These are phyloP conservation scores for Brasilioporus rufonigricans DNA, from an alignment of 768 basidiomycete species.

Conservation along the genomic window DNA sequence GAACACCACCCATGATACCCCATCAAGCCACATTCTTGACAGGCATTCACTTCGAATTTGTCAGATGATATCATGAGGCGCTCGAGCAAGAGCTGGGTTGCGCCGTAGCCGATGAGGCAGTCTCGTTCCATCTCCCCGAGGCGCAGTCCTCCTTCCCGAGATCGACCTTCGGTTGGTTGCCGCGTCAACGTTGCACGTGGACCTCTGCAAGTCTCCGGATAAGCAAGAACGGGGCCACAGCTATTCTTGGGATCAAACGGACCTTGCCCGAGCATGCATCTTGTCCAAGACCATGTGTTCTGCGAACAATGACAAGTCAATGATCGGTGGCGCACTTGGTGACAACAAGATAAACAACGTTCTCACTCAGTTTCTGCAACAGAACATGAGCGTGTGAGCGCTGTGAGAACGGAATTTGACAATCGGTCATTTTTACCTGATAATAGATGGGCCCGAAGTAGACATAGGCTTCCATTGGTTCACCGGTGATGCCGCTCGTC, in stretches of 20 bases:
- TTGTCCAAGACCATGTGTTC: constrained; percentile 99
- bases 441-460: constrained; percentile 99
- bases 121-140: constrained; percentile 99
- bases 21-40: constrained; percentile 91
- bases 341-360: neutral
- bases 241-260: constrained; percentile 23
- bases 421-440: constrained; percentile 53
- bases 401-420: constrained; percentile 1
- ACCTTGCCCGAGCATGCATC: constrained; percentile 99
- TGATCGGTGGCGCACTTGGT: constrained; percentile 1
- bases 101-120: constrained; percentile 98
- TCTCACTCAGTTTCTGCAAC: constrained; percentile 87
- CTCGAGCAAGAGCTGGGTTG: constrained; percentile 93
- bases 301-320: constrained; percentile 30
- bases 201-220: constrained; percentile 54
- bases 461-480: constrained; percentile 93
- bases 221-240: neutral
- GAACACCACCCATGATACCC: constrained; percentile 96
- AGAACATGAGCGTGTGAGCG: constrained; percentile 1
- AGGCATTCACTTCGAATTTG: constrained; percentile 96
- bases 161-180: constrained; percentile 98
- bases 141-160: constrained; percentile 94
- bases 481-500: constrained; percentile 96
- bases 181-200: constrained; percentile 95
- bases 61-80: constrained; percentile 99